Evolutionary conservation across 257 asterid species (phyloP), one percentile per base, ranked within the genome.

Genomic region (Fraxinus anomala): DNA sequence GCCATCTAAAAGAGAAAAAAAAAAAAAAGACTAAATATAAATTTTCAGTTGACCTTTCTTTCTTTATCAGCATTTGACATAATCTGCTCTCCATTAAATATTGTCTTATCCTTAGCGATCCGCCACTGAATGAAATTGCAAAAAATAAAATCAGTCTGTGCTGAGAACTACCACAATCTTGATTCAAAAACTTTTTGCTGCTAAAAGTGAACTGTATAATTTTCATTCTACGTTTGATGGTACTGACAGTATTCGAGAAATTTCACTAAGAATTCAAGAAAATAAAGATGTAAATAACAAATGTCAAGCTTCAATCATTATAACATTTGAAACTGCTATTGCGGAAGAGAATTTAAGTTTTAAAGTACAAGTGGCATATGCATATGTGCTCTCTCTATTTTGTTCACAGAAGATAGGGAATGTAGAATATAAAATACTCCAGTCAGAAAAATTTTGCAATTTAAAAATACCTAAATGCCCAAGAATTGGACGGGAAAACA

Each of bases 51-150:
- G 68, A 61, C 16, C 31, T 61, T 23, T 61, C 68, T 12, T 21
- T 24, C 16, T 61, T 21, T 61, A 24, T 61, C 33, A 61, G 68
- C 68, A 61, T 23, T 61, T 24, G 33, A 23, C 68, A 61, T 23
- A 61, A 9, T 61, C 68, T n/a, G 30, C 44, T 40, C 73, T 39
- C 36, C 23, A 54, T 63, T 16, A 11, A 72, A 68, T 73, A 67
- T 36, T 54, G 54, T 68, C 82, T 82, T 74, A 71, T 30, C 81
- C 76, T 74, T 82, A 33, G 70, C 75, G 66, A 76, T 82, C 83
- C 65, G 73, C 80, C 83, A 49, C 44, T 39, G 44, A 39, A 39
- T 39, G 44, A 39, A 21, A 30, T 65, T n/a, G 26, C 61, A 30
- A 70, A 77, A 68, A 68, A 31, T 12, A 73, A 73, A 66, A 6